Evolutionary conservation across 805 yeast genomes (phyloP), one percentile per base, ranked within the genome.

Genomic region (Monosporozyma servazzii): DNA sequence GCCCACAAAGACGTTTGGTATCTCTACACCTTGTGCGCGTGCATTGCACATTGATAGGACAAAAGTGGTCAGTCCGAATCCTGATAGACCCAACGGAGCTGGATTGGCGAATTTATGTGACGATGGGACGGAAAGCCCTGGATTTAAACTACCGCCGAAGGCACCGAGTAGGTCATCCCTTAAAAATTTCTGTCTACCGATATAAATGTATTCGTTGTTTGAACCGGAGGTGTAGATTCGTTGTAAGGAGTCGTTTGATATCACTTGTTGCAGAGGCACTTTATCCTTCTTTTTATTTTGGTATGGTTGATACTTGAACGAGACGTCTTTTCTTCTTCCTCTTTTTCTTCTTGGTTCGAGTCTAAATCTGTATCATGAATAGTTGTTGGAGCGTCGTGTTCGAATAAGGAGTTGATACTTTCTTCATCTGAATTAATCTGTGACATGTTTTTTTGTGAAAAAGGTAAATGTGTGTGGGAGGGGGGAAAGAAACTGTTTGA

Each of bases 61-160:
- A 64, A 82, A 80, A 1, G 86, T 80, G 7, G 85, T 79, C 53
- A 81, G 59, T 1, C 85, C 83, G 61, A 81, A 82, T 0, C 78
- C 85, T 37, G 75, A 68, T 48, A 82, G 62, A 5, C 87, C 88
- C 42, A 82, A 66, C 9, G 87, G 85, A 40, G 82, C 82, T 18
- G 87, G 84, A 61, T 81, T 81, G 47, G 78, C 87, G 58, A 81
- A 74, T 55, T 74, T 74, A 58, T 82, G 81, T 13, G 69, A 63
- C 11, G 90, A 76, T 4, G 78, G 76, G 15, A 77, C 74, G 29
- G 78, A 65, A 51, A 72, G 45, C 73, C 87, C 91, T 23, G 93
- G 88, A 56, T 82, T 81, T 63, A 86, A 70, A 18, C 84, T 76
- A 82, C 96, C 96, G 67, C 95, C 96, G 57, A 85, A 85, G 1